Percentiles rank a stretch among this genome's conserved stretches.
phyloP scores from a whole-genome alignment of 495 filamentous ascomycete species.

The Lindgomyces ingoldianus region DNA sequence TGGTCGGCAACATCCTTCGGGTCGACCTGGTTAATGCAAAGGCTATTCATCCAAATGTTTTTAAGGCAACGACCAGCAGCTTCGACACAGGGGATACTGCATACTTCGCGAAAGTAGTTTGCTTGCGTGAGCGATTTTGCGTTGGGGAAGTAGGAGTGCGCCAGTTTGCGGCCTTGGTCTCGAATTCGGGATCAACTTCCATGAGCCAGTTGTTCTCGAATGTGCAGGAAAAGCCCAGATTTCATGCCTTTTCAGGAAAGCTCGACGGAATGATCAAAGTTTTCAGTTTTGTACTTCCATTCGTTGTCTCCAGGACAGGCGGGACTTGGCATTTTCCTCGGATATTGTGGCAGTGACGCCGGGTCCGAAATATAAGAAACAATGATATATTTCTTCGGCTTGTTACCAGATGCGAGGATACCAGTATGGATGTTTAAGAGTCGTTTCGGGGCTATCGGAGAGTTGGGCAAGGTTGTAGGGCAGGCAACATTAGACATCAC shows the following conservation, averaged over 20 bases:
- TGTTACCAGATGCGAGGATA: neutral
- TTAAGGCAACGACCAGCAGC: neutral
- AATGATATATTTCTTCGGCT: neutral
- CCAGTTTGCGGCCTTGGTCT: neutral
- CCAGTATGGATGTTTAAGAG: neutral
- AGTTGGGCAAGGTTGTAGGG: neutral
- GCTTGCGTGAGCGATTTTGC: neutral
- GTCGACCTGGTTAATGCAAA: constrained; percentile 5
- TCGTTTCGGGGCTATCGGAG: neutral
- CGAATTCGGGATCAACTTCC: neutral
- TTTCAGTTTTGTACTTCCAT: neutral
- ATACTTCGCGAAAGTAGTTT: constrained; percentile 11
- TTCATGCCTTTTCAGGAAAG: neutral
- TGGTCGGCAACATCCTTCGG: constrained; percentile 1
- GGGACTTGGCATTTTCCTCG: neutral
- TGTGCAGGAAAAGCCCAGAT: neutral
- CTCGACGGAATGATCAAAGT: neutral
- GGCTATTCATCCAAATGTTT: constrained; percentile 7
- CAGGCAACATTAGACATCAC: neutral
- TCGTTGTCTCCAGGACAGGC: neutral
- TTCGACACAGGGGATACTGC: neutral
- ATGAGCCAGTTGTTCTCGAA: neutral
- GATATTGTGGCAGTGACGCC: neutral
- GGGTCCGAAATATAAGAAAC: neutral
- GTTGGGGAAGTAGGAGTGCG: neutral